A percentile compares a stretch with the other conserved stretches of the same genome.
Evolutionary conservation across 805 yeast species (phyloP).

Genomic region (Ogataea saltuana): DNA sequence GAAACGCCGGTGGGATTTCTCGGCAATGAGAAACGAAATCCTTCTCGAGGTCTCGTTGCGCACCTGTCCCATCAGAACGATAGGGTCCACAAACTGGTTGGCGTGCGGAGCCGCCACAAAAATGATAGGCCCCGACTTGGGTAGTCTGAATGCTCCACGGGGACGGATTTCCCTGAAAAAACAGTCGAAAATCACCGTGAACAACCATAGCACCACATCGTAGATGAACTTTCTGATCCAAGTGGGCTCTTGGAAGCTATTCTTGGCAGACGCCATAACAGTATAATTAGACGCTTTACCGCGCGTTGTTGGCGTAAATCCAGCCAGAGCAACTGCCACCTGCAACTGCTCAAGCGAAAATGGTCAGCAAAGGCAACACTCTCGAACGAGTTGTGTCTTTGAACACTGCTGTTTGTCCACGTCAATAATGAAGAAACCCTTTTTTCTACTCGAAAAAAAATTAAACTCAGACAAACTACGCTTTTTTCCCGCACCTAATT

Average conservation of each 20-base stretch:
- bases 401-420: neutral
- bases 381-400: neutral
- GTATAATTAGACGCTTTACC: too few species aligned
- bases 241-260: slow-evolving; percentile 40
- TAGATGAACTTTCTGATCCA: slow-evolving; percentile 42
- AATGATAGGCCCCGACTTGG: slow-evolving; percentile 64
- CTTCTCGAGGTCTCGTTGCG: slow-evolving; percentile 48
- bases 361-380: neutral
- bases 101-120: slow-evolving; percentile 84
- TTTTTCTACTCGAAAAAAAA: neutral
- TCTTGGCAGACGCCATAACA: slow-evolving; percentile 1
- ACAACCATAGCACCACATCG: slow-evolving; percentile 53
- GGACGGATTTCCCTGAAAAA: slow-evolving; percentile 76
- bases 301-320: too few species aligned
- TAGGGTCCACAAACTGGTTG: slow-evolving; percentile 78
- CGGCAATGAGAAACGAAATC: slow-evolving; percentile 55
- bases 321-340: too few species aligned
- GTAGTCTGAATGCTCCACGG: slow-evolving; percentile 66
- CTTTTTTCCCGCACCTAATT: slow-evolving; percentile 6
- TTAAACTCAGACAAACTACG: neutral
- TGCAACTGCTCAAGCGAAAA: too few species aligned
- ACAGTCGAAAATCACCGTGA: slow-evolving; percentile 48
- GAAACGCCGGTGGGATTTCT: slow-evolving; percentile 45
- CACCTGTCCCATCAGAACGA: slow-evolving; percentile 81
- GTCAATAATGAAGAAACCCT: neutral